Percentiles rank a stretch among this genome's conserved stretches.
Conservation (phyloP, 345 rosid genomes). For the Aquilaria sinensis region DNA sequence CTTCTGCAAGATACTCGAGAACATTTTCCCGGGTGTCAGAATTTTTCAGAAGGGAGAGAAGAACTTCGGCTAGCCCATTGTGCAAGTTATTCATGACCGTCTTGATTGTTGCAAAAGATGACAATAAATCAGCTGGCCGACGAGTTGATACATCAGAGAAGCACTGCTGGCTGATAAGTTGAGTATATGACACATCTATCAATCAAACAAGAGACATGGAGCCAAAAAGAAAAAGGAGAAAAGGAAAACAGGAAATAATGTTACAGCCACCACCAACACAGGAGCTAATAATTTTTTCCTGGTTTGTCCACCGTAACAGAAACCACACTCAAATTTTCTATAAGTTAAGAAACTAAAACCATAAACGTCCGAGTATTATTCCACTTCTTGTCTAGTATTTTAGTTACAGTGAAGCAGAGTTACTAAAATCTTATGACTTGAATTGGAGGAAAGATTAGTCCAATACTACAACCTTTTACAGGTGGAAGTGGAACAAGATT, state of each 20-base stretch:
- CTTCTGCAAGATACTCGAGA: constrained; percentile 92
- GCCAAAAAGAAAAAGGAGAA: background rate
- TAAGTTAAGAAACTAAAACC: too few relatives aligned
- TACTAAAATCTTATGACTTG: too few relatives aligned
- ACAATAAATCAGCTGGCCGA: constrained; percentile 69
- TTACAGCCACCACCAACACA: too few relatives aligned
- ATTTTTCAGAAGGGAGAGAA: constrained; percentile 63
- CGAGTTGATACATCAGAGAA: constrained; percentile 87
- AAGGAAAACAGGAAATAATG: background rate
- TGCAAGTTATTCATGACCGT: constrained; percentile 67
- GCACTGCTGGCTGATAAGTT: constrained; percentile 75
- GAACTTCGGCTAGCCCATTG: constrained; percentile 62
- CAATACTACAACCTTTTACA: background rate
- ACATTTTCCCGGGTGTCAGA: constrained; percentile 75
- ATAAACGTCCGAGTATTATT: too few relatives aligned
- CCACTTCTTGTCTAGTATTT: too few relatives aligned
- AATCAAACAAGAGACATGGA: constrained; percentile 3
- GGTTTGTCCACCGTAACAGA: too few relatives aligned
- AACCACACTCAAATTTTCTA: too few relatives aligned
- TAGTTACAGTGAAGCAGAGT: too few relatives aligned
- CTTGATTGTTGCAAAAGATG: constrained; percentile 86
- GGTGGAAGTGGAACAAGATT: background rate
- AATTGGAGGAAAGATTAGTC: too few relatives aligned
- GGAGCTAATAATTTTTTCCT: too few relatives aligned
- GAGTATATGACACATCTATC: constrained; percentile 15